A percentile compares a stretch with the other conserved stretches of the same genome.
These are phyloP conservation scores for Starmera pachycereana DNA, from an alignment of 805 yeast genomes.

Conservation along the genomic window DNA sequence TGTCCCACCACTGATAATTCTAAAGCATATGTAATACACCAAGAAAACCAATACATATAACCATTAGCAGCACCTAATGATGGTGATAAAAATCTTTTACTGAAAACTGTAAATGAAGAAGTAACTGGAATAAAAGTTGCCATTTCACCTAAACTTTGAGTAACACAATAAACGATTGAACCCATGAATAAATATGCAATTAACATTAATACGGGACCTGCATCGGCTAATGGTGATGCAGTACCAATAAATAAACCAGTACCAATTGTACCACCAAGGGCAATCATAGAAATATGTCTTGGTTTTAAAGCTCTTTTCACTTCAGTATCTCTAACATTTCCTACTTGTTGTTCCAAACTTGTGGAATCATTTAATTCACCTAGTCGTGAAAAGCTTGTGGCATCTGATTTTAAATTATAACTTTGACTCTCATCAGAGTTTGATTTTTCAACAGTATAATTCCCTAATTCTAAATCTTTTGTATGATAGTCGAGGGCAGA, in stretches of 20 bases:
- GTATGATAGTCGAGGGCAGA: background rate
- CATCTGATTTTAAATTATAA: no score
- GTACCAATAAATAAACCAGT: conserved; percentile 68
- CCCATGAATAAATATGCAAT: conserved; percentile 62
- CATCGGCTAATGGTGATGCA: conserved; percentile 38
- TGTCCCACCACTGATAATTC: conserved; percentile 68
- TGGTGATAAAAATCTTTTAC: conserved; percentile 59
- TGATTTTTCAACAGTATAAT: background rate
- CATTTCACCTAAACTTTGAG: conserved; percentile 73
- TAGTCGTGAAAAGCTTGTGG: no score
- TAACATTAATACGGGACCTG: conserved; percentile 63
- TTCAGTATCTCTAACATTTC: conserved; percentile 26
- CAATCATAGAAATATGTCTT: conserved; percentile 66
- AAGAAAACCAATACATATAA: conserved; percentile 67
- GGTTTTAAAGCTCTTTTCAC: conserved; percentile 52
- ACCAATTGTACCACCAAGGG: conserved; percentile 74
- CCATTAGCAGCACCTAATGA: conserved; percentile 66
- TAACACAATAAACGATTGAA: conserved; percentile 50
- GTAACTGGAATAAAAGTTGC: conserved; percentile 66
- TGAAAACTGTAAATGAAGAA: conserved; percentile 58
- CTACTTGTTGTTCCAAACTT: conserved; percentile 9
- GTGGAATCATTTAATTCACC: no score
- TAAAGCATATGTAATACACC: conserved; percentile 69
- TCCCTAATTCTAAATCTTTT: background rate
- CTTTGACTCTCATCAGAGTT: background rate